Conservation (phyloP, 2,329 filamentous ascomycete species). For the Aureobasidium zeae region DNA sequence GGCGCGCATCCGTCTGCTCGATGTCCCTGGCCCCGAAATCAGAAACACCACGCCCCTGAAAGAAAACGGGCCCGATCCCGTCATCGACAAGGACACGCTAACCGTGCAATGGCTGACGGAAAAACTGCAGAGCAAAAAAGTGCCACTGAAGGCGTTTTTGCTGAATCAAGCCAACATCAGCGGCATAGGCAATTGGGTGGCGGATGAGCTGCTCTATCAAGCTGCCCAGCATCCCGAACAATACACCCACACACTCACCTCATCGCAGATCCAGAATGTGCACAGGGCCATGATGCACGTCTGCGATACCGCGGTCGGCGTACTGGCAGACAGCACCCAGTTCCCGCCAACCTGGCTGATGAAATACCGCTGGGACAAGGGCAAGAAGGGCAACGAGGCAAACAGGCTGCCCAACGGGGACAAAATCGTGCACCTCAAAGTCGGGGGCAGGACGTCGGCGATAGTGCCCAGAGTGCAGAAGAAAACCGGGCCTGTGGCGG, state of each 20-base stretch:
- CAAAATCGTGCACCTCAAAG: conserved; percentile 75
- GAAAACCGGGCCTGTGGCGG: conserved; percentile 57
- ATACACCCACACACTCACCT: conserved; percentile 72
- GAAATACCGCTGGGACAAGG: conserved; percentile 63
- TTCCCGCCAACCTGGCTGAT: conserved; percentile 72
- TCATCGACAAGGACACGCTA: conserved; percentile 68
- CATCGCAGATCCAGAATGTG: conserved; percentile 60
- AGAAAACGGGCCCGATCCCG: conserved; percentile 89
- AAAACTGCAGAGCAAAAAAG: conserved; percentile 64
- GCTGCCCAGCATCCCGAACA: conserved; percentile 85
- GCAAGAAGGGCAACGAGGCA: conserved; percentile 63
- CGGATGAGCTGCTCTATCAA: conserved; percentile 87
- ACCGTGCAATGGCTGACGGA: conserved; percentile 65
- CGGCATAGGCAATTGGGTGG: conserved; percentile 96
- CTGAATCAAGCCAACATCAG: conserved; percentile 82
- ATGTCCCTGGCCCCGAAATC: conserved; percentile 69
- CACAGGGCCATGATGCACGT: conserved; percentile 68
- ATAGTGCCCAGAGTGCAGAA: conserved; percentile 80
- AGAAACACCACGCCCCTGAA: conserved; percentile 67
- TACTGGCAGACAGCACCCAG: conserved; percentile 68
- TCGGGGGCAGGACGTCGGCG: conserved; percentile 85
- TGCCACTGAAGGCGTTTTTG: conserved; percentile 81
- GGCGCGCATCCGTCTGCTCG: conserved; percentile 68
- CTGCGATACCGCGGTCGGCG: conserved; percentile 67
- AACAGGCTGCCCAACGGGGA: conserved; percentile 70